Conservation (phyloP, 345 rosid genomes). For the Aquilaria yunnanensis region DNA sequence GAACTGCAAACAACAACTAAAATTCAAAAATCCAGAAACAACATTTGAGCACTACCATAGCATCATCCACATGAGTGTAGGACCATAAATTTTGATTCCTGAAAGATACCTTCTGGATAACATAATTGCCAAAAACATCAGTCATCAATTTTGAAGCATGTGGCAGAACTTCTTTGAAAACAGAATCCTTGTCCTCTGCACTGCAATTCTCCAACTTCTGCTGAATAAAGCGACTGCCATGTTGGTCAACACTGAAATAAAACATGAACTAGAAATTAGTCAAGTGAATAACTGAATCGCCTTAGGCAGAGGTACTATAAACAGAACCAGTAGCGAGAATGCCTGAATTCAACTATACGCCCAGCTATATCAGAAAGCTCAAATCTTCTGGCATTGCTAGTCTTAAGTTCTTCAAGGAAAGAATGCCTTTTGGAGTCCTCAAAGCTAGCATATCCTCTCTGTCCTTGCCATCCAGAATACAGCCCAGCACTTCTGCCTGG, state of each 20-base stretch:
- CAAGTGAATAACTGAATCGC: slow-evolving; percentile 1
- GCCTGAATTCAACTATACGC: slow-evolving; percentile 90
- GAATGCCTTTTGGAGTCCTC: slow-evolving; percentile 63
- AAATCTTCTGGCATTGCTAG: slow-evolving; percentile 72
- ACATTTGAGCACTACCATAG: background rate
- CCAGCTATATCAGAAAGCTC: slow-evolving; percentile 84
- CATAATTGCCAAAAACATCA: slow-evolving; percentile 98
- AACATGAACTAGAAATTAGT: slow-evolving; percentile 15
- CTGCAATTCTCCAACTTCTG: slow-evolving; percentile 88
- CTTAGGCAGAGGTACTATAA: slow-evolving; percentile 8
- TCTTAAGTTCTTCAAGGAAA: slow-evolving; percentile 89
- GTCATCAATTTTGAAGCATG: slow-evolving; percentile 87
- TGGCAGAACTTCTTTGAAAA: slow-evolving; percentile 85
- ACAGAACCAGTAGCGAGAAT: slow-evolving; percentile 25
- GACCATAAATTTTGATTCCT: background rate
- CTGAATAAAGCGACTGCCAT: slow-evolving; percentile 99
- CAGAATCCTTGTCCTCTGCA: slow-evolving; percentile 70
- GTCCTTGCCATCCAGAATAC: slow-evolving; percentile 83
- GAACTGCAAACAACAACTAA: slow-evolving; percentile 42
- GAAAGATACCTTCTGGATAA: slow-evolving; percentile 79
- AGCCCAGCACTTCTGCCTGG: slow-evolving; percentile 49
- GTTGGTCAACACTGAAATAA: slow-evolving; percentile 83
- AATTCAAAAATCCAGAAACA: slow-evolving; percentile 11
- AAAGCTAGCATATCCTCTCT: slow-evolving; percentile 46
- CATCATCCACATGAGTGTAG: background rate